These are phyloP conservation scores for Sugiyamaella castrensis DNA, from an alignment of 1,139 yeast species.

Conservation along the genomic window DNA sequence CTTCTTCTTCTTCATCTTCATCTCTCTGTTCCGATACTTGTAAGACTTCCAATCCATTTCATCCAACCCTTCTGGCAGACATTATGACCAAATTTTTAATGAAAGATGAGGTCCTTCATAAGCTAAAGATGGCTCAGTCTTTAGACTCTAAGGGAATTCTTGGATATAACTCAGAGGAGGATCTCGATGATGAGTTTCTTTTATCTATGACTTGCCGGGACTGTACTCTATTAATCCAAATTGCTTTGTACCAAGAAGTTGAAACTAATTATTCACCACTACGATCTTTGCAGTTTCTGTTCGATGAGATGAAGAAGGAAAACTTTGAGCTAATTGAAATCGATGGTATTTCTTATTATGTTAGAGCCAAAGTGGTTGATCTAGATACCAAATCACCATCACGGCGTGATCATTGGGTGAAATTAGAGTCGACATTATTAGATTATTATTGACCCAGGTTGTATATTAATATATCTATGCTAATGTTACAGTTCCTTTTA, in stretches of 20 bases:
- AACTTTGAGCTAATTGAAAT: slow-evolving; percentile 1
- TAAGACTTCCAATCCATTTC: not conserved
- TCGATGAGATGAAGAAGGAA: not conserved
- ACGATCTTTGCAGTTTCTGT: not conserved
- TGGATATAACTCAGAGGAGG: slow-evolving; percentile 15
- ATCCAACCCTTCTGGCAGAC: slow-evolving; percentile 11
- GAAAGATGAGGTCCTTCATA: slow-evolving; percentile 23
- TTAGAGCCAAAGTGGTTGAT: slow-evolving; percentile 35
- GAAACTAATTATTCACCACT: not conserved
- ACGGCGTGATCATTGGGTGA: slow-evolving; percentile 36
- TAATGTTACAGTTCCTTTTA: slow-evolving; percentile 23
- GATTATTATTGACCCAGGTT: slow-evolving; percentile 19
- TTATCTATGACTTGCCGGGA: slow-evolving; percentile 42
- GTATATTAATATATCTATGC: slow-evolving; percentile 9
- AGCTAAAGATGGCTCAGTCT: slow-evolving; percentile 29
- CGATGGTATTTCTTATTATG: slow-evolving; percentile 8
- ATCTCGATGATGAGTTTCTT: slow-evolving; percentile 28
- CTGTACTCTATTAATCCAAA: slow-evolving; percentile 35
- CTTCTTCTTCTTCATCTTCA: not conserved
- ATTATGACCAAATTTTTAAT: slow-evolving; percentile 16
- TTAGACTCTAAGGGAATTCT: slow-evolving; percentile 31
- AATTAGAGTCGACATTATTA: slow-evolving; percentile 30
- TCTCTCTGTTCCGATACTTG: not conserved
- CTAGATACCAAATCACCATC: slow-evolving; percentile 37
- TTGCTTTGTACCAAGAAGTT: slow-evolving; percentile 3